A percentile compares a stretch with the other conserved stretches of the same genome.
Evolutionary conservation across 768 basidiomycete genomes (phyloP).

Genomic region (Paxillus involutus): DNA sequence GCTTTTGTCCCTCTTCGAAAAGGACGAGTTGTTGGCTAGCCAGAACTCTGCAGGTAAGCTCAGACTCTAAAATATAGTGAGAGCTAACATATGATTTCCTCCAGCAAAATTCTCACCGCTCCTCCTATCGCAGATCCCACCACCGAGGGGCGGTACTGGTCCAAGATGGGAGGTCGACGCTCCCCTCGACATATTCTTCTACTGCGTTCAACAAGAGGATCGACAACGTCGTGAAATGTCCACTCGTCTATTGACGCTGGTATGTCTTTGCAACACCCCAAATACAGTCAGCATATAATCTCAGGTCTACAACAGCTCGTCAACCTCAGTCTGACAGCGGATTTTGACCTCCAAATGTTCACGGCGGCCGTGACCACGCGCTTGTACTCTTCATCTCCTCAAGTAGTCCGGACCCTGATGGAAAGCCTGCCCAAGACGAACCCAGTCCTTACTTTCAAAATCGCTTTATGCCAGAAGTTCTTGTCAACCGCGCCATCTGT

Average conservation of each 20-base stretch:
- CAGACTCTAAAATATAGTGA: constrained; percentile 2
- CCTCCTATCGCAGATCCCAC: constrained; percentile 59
- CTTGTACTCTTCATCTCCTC: constrained; percentile 29
- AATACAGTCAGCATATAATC: background rate
- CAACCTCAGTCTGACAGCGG: constrained; percentile 37
- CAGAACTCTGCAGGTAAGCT: constrained; percentile 27
- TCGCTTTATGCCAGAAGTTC: constrained; percentile 42
- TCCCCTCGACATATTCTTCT: constrained; percentile 48
- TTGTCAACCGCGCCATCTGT: constrained; percentile 26
- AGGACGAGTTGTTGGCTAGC: constrained; percentile 49
- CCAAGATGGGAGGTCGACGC: constrained; percentile 56
- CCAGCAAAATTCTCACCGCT: constrained; percentile 49
- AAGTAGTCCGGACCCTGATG: constrained; percentile 35
- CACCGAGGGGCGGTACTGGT: constrained; percentile 44
- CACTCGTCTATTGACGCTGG: constrained; percentile 33
- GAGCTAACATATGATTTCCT: constrained; percentile 7
- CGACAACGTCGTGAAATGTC: constrained; percentile 32
- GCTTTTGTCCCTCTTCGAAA: constrained; percentile 66
- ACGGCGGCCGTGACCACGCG: constrained; percentile 35
- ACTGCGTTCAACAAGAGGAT: constrained; percentile 34
- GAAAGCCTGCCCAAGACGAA: constrained; percentile 36
- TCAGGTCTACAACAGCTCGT: constrained; percentile 33
- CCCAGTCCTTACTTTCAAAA: constrained; percentile 40
- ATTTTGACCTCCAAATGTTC: constrained; percentile 38
- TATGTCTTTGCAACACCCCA: constrained; percentile 12